Conservation (phyloP, 1,284 basidiomycete genomes). For the Leucoagaricus sp. region DNA sequence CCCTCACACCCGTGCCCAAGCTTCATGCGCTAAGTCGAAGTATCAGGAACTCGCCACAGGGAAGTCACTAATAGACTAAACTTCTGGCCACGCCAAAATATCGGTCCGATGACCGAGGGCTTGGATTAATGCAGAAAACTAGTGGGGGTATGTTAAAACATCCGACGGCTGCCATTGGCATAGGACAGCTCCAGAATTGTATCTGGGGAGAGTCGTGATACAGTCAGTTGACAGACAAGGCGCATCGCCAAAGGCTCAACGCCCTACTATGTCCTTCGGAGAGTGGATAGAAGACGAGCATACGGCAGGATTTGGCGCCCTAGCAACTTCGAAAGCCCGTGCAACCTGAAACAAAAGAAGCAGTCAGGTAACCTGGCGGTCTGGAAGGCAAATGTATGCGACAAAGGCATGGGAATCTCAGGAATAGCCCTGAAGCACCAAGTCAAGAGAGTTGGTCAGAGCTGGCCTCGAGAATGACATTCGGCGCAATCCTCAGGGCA, state of each 20-base stretch:
- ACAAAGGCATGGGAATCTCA: slow-evolving; percentile 9
- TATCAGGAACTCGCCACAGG: slow-evolving; percentile 1
- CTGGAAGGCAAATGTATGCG: background rate
- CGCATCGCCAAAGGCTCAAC: background rate
- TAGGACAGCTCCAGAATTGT: background rate
- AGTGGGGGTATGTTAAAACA: background rate
- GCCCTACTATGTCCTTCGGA: background rate
- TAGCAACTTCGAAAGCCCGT: background rate
- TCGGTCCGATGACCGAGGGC: slow-evolving; percentile 7
- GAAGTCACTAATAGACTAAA: background rate
- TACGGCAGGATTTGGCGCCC: background rate
- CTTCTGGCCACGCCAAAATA: background rate
- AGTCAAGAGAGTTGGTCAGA: background rate
- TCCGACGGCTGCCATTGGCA: background rate
- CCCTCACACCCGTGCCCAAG: background rate
- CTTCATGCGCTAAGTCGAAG: background rate
- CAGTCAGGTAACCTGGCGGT: background rate
- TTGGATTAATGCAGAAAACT: background rate
- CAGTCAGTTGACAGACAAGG: background rate
- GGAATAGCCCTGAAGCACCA: slow-evolving; percentile 5
- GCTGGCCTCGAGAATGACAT: background rate
- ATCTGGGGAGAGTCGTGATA: background rate
- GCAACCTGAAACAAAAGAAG: slow-evolving; percentile 6
- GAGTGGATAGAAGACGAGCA: background rate
- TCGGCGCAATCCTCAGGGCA: background rate